Evolutionary conservation across 768 basidiomycete species (phyloP).

Genomic region (Lentinus tigrinus): DNA sequence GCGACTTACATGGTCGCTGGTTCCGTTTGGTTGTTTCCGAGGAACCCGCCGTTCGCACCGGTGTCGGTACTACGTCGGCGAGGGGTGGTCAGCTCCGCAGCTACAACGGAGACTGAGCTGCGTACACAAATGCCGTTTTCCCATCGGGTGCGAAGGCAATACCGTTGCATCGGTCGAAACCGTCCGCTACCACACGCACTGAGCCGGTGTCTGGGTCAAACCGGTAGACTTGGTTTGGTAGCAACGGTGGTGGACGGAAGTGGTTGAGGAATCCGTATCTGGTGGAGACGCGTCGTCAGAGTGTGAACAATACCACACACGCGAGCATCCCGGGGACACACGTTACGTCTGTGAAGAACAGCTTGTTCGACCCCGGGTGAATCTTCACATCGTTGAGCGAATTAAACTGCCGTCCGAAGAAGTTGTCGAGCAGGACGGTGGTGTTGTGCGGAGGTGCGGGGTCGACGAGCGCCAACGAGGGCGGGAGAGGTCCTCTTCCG

Average conservation of each 20-base stretch:
- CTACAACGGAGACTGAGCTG: background rate
- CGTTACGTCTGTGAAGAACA: constrained; percentile 77
- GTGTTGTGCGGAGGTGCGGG: constrained; percentile 62
- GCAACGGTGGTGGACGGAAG: constrained; percentile 63
- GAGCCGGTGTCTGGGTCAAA: constrained; percentile 65
- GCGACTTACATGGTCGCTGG: constrained; percentile 65
- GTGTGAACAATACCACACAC: background rate
- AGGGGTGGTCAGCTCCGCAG: too few relatives aligned
- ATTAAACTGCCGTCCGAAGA: constrained; percentile 78
- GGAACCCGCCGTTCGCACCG: constrained; percentile 43
- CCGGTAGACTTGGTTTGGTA: constrained; percentile 78
- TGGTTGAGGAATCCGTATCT: constrained; percentile 65
- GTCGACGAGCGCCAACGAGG: constrained; percentile 64
- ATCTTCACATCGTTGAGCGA: constrained; percentile 79
- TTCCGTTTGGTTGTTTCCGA: constrained; percentile 51
- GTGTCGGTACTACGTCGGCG: constrained; percentile 47
- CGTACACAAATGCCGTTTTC: constrained; percentile 61
- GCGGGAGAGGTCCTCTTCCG: constrained; percentile 61
- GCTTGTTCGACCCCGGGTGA: constrained; percentile 58
- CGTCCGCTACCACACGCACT: constrained; percentile 73
- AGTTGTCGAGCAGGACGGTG: constrained; percentile 75
- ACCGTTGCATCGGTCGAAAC: constrained; percentile 73
- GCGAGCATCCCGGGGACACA: constrained; percentile 30
- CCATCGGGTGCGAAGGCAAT: constrained; percentile 72
- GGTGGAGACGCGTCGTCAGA: background rate